Percentiles rank a stretch among this genome's conserved stretches.
Evolutionary conservation across 164 flowering plant species (phyloP).

Genomic region (Macadamia integrifolia): DNA sequence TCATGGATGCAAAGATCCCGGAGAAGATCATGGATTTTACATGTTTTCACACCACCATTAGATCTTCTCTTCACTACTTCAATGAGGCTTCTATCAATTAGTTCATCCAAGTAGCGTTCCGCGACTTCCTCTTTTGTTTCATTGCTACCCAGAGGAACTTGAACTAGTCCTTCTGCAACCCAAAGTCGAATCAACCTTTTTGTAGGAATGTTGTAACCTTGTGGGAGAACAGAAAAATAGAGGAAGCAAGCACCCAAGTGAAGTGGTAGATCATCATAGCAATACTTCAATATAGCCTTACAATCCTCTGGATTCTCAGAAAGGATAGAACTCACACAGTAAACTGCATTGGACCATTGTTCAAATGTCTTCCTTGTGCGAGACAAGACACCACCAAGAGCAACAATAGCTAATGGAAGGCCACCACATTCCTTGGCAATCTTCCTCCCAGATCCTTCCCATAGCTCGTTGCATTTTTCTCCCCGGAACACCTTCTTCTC

Average conservation of each 20-base stretch:
- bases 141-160: not conserved
- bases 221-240: conserved; percentile 23
- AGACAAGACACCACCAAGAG: not conserved
- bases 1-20: conserved; percentile 19
- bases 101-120: conserved; percentile 13
- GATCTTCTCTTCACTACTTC: conserved; percentile 15
- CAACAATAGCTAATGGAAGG: conserved; percentile 13
- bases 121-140: conserved; percentile 13
- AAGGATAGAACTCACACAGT: not conserved
- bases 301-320: not conserved
- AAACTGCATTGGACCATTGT: not conserved
- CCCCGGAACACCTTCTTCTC: not conserved
- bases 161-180: conserved; percentile 29
- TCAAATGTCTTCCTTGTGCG: not conserved
- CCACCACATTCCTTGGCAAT: conserved; percentile 11
- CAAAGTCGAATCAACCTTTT: conserved; percentile 21
- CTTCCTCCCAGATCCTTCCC: not conserved
- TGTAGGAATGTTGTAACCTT: conserved; percentile 16
- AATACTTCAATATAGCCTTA: not conserved
- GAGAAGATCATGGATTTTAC: conserved; percentile 42
- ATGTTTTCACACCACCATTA: conserved; percentile 26
- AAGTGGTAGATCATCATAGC: conserved; percentile 9
- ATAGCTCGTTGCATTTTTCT: not conserved
- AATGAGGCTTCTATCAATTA: conserved; percentile 17
- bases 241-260: conserved; percentile 17